Evolutionary conservation across 2,329 filamentous ascomycete species (phyloP), one percentile per base, ranked within the genome.

Genomic region (Alternaria alternata): DNA sequence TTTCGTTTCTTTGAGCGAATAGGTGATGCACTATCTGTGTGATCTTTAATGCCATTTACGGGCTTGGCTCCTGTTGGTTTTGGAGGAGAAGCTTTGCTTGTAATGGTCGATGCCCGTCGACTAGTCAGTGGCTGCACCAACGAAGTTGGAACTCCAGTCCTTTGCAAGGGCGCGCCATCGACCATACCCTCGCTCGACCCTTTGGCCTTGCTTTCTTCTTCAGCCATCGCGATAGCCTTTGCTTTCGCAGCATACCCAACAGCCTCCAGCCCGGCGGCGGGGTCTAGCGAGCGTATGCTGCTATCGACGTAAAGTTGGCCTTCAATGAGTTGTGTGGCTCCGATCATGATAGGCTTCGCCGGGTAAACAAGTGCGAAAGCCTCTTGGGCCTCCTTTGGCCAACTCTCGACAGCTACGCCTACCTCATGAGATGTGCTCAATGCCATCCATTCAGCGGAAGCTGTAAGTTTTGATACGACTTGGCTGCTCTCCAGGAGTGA

Each of bases 351-450:
- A 1, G 85, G 84, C 18, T 81, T 78, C 7, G 81, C 69, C 1
- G 79, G 76, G 9, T 70, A 71, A 3, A 76, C 75, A 30, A 97
- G 84, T 1, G 91, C 88, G 90, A 93, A 97, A 4, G 85, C 82
- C 16, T 81, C 76, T 3, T 86, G 85, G 3, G 85, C 84, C 1
- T 85, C 82, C 11, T 82, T 81, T 0, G 92, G 90, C 72, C 94
- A 93, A 30, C 86, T 79, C 3, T 86, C 74, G 3, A 97, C 79
- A 59, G 89, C 91, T 11, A 96, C 77, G 0, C 93, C 93, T 59
- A 97, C 84, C 73, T 97, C 92, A 67, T 94, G 91, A 22, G 88
- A 88, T 26, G 81, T 78, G 59, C 89, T 91, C 69, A 93, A 88
- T 0, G 88, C 82, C 24, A 82, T 82, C 83, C 92, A 94, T 28